phyloP scores from a whole-genome alignment of 2,329 filamentous ascomycete species.

The Fusarium sp. region DNA sequence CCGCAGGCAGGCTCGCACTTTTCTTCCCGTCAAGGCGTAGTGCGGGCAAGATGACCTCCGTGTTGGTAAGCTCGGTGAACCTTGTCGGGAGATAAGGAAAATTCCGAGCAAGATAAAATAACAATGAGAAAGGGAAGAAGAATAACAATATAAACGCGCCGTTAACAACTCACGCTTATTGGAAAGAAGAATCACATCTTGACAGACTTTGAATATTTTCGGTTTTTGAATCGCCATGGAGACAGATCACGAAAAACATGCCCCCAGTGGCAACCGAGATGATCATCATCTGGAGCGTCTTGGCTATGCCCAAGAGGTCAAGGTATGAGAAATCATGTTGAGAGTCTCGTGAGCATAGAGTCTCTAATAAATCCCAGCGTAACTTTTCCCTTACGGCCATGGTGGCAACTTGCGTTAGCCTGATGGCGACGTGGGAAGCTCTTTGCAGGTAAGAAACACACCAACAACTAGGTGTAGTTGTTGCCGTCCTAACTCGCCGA shows the following conservation, averaged over 20 bases:
- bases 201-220: neutral
- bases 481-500: neutral
- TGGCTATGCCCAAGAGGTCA: neutral
- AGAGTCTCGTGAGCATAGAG: neutral
- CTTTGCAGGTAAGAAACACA: constrained; percentile 18
- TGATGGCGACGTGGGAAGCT: constrained; percentile 13
- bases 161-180: neutral
- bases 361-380: neutral
- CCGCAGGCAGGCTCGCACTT: neutral
- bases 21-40: neutral
- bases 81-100: neutral
- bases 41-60: neutral
- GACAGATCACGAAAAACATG: neutral
- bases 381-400: neutral
- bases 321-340: neutral
- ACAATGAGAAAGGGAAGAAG: neutral
- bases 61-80: neutral
- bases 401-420: neutral
- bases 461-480: no score
- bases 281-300: neutral
- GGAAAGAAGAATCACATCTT: neutral
- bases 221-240: no score
- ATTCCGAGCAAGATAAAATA: neutral
- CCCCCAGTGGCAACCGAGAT: neutral
- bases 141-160: neutral